These are phyloP conservation scores for Crithidia bombi DNA, from an alignment of 208 protist species.

Conservation along the genomic window DNA sequence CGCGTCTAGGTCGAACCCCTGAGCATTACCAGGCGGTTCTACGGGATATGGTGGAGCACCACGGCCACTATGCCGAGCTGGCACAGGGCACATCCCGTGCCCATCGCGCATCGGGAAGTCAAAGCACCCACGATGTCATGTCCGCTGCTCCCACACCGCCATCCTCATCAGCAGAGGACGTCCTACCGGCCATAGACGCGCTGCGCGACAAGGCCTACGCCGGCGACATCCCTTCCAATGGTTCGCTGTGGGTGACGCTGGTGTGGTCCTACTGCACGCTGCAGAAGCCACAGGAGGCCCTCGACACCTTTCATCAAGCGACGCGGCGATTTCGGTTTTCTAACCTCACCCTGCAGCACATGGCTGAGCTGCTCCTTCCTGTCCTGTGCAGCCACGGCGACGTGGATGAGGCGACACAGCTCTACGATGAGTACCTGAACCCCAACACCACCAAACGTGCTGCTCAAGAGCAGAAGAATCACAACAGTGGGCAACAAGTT, in stretches of 20 bases:
- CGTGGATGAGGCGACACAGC: slow-evolving; percentile 39
- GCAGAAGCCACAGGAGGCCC: slow-evolving; percentile 42
- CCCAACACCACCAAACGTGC: not conserved
- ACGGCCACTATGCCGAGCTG: slow-evolving; percentile 28
- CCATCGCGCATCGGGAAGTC: no score
- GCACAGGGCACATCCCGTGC: no score
- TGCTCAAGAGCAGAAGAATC: no score
- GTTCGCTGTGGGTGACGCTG: slow-evolving; percentile 75
- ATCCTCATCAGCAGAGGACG: not conserved
- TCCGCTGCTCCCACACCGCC: not conserved
- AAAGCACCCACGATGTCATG: not conserved
- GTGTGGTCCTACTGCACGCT: slow-evolving; percentile 76
- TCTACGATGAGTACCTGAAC: slow-evolving; percentile 48
- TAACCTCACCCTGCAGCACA: slow-evolving; percentile 58
- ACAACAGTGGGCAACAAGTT: no score
- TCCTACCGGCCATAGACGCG: slow-evolving; percentile 41
- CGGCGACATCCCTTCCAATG: slow-evolving; percentile 59
- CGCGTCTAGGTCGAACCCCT: slow-evolving; percentile 58
- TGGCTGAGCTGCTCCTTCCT: slow-evolving; percentile 68
- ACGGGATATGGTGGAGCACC: slow-evolving; percentile 61
- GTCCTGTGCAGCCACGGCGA: slow-evolving; percentile 56
- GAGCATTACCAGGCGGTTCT: slow-evolving; percentile 80
- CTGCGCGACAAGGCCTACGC: slow-evolving; percentile 76
- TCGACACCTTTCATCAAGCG: slow-evolving; percentile 64
- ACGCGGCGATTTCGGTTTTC: slow-evolving; percentile 56